Percentiles rank a stretch among this genome's conserved stretches.
Conservation (phyloP, 768 basidiomycete species). For the Lactarius sp. region DNA sequence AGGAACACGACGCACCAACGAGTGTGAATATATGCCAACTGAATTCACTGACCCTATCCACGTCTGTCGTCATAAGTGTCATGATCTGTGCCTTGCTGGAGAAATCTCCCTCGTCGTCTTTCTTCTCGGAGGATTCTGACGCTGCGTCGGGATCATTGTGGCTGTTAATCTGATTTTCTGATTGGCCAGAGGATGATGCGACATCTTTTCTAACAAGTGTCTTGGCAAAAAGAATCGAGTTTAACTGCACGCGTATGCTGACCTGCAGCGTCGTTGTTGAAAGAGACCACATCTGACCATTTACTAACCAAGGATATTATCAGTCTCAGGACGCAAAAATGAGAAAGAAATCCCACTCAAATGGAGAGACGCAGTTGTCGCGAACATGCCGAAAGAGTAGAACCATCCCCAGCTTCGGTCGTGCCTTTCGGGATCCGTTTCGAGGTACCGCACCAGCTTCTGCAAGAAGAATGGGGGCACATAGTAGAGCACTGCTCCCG, state of each 20-base stretch:
- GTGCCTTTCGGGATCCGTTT: slow-evolving; percentile 52
- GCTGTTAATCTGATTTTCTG: slow-evolving; percentile 28
- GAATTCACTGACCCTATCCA: slow-evolving; percentile 85
- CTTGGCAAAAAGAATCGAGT: slow-evolving; percentile 81
- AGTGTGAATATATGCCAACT: slow-evolving; percentile 72
- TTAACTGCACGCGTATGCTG: slow-evolving; percentile 68
- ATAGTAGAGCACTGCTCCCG: slow-evolving; percentile 64
- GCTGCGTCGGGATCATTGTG: slow-evolving; percentile 19
- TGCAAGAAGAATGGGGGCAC: slow-evolving; percentile 55
- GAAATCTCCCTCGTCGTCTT: slow-evolving; percentile 47
- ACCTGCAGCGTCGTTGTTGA: slow-evolving; percentile 67
- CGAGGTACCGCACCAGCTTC: slow-evolving; percentile 57
- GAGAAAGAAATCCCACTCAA: slow-evolving; percentile 36
- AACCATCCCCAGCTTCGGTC: slow-evolving; percentile 72
- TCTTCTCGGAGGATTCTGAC: slow-evolving; percentile 44
- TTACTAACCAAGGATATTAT: slow-evolving; percentile 38
- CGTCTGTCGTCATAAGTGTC: slow-evolving; percentile 95
- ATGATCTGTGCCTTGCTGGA: slow-evolving; percentile 72
- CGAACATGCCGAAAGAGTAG: slow-evolving; percentile 49
- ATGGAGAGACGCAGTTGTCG: slow-evolving; percentile 40
- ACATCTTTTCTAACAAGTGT: slow-evolving; percentile 82
- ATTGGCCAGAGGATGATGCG: slow-evolving; percentile 51
- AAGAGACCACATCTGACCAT: slow-evolving; percentile 66
- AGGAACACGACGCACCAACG: slow-evolving; percentile 45
- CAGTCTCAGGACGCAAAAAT: slow-evolving; percentile 5